Percentiles rank a stretch among this genome's conserved stretches.
These are phyloP conservation scores for Insectozyma bohioensis DNA, from an alignment of 1,139 yeast genomes.

Conservation along the genomic window DNA sequence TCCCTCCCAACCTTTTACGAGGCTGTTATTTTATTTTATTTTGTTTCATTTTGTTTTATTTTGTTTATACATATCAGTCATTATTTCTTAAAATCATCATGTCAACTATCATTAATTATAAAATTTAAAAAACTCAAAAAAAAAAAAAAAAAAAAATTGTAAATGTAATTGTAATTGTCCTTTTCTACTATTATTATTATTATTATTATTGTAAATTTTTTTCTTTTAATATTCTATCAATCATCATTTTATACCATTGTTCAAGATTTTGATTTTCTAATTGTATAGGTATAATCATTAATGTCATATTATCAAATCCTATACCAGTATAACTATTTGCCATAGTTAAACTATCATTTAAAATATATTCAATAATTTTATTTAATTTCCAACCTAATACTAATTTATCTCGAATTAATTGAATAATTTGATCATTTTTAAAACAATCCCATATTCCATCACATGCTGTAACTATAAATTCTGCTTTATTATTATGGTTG, in stretches of 20 bases:
- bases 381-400: slow-evolving; percentile 57
- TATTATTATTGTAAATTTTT: no score
- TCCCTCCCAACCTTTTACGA: no score
- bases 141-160: no score
- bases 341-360: slow-evolving; percentile 69
- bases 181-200: no score
- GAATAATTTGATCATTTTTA: slow-evolving; percentile 54
- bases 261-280: slow-evolving; percentile 36
- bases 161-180: no score
- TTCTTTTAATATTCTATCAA: slow-evolving; percentile 47
- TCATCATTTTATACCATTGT: slow-evolving; percentile 60
- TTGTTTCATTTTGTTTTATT: no score
- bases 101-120: no score
- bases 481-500: slow-evolving; percentile 41
- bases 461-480: slow-evolving; percentile 67
- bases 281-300: slow-evolving; percentile 63
- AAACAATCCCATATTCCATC: slow-evolving; percentile 85
- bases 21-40: no score
- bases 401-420: slow-evolving; percentile 56
- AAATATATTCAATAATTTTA: slow-evolving; percentile 55
- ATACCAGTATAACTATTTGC: slow-evolving; percentile 75
- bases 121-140: no score
- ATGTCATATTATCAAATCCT: slow-evolving; percentile 81
- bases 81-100: no score
- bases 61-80: no score